Evolutionary conservation across 169 alveolate genomes (phyloP).

Genomic region (Fabrea salina): DNA sequence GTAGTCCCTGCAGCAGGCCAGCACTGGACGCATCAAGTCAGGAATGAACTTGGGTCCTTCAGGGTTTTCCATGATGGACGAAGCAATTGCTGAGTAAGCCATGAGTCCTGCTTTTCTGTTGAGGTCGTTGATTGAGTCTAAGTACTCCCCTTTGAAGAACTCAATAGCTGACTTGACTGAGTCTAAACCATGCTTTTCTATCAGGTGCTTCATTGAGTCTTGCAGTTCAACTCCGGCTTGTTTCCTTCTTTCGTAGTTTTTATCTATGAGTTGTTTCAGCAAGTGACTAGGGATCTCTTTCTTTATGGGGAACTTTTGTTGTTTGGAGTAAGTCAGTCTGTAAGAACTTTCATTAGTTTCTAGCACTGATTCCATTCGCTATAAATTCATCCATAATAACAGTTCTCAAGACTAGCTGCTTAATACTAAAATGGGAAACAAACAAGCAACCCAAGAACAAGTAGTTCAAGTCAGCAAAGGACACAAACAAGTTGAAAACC

Average conservation of each 20-base stretch:
- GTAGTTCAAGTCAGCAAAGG: no score
- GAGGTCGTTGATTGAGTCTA: not conserved
- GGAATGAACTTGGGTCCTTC: not conserved
- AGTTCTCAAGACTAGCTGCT: no score
- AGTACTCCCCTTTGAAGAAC: not conserved
- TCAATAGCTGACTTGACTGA: no score
- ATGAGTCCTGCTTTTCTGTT: constrained; percentile 15
- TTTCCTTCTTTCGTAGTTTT: constrained; percentile 26
- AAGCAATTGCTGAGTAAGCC: constrained; percentile 25
- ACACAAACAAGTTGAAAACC: no score
- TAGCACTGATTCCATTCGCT: no score
- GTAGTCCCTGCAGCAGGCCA: not conserved
- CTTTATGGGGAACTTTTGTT: not conserved
- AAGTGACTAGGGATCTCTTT: not conserved
- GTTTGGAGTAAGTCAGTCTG: no score
- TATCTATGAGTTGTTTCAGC: not conserved
- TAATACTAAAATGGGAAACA: no score
- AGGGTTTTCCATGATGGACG: not conserved
- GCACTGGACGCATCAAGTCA: not conserved
- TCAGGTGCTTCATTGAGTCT: not conserved
- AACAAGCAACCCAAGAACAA: no score
- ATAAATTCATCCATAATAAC: no score
- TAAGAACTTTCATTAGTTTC: no score
- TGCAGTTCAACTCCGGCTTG: constrained; percentile 11
- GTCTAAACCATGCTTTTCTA: not conserved